Conservation (phyloP, 2,329 filamentous ascomycete genomes). For the Kalaharituber pfeilii region DNA sequence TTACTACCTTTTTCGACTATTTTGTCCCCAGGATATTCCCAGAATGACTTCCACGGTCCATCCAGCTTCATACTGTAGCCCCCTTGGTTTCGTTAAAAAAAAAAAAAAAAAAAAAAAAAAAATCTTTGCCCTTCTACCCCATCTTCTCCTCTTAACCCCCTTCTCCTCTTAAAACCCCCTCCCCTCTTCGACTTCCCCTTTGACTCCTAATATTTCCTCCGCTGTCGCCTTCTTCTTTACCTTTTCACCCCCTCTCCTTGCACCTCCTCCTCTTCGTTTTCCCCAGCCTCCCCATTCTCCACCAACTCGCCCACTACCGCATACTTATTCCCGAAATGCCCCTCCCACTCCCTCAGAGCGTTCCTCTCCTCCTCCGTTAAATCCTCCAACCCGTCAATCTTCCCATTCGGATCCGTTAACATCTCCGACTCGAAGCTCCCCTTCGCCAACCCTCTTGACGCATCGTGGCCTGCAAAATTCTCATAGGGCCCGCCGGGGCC, state of each 20-base stretch:
- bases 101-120: too few relatives aligned
- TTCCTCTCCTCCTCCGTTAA: slow-evolving; percentile 42
- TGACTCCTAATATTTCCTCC: neutral
- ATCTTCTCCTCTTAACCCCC: too few relatives aligned
- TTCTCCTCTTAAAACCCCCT: neutral
- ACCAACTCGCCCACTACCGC: slow-evolving; percentile 81
- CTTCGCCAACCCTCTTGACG: slow-evolving; percentile 68
- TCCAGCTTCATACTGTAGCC: too few relatives aligned
- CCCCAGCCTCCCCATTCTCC: slow-evolving; percentile 30
- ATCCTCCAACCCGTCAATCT: slow-evolving; percentile 34
- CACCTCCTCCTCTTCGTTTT: slow-evolving; percentile 36
- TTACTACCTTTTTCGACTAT: too few relatives aligned
- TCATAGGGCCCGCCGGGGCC: slow-evolving; percentile 86
- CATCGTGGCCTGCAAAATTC: slow-evolving; percentile 91
- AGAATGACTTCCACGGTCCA: too few relatives aligned
- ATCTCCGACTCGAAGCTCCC: slow-evolving; percentile 91
- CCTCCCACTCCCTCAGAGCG: slow-evolving; percentile 65
- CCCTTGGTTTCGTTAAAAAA: too few relatives aligned
- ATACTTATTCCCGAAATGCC: slow-evolving; percentile 86
- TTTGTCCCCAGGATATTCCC: too few relatives aligned
- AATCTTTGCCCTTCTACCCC: too few relatives aligned
- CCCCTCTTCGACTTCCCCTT: neutral
- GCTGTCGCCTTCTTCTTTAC: neutral
- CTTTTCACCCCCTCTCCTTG: slow-evolving; percentile 21
- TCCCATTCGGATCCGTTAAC: slow-evolving; percentile 36